Base-by-base conservation (phyloP, 305 asterid species). In the Fraxinus velutina region DNA sequence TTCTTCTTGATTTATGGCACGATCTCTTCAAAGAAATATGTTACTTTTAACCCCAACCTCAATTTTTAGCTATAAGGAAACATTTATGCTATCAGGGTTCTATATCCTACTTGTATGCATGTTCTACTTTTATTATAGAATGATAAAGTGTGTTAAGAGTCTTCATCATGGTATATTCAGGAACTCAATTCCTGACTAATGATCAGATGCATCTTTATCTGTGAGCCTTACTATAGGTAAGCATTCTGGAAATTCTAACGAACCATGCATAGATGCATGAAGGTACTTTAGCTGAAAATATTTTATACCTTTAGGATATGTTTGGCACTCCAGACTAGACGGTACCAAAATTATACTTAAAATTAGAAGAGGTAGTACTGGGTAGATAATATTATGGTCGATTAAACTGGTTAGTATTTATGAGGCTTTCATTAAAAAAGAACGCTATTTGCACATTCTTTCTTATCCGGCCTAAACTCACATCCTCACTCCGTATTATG, bases 1-100 rank as follows among this genome's bases (percentile, higher is more conserved):
- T 75, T 22, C 55, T 70, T 80, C 77, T 57, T 55, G 77, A 55
- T 55, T 68, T 55, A 22, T 66, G 73, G 73, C 36, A 66, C 1
- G 19, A 27, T 66, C 6, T 66, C 37, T 4, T 66, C 37, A 12
- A 22, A 24, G 17, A 66, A 66, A 27, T 12, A 1, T 27, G 33
- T 66, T 55, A 55, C 64, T 55, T 55, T 55, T 17, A 55, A 0
- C 37, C 36, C 19, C 17, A 12, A 24, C 36, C n/a, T 62, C 71
- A 22, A 62, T 9, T 8, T 62, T 62, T 62, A 62, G 71, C n/a
- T 62, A 62, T 22, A 2, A 22, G n/a, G 71, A 32, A 62, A 22
- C 71, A 62, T 62, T 22, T 4, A 62, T 62, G 33, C 32, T 62
- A 62, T 62, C 33, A 62, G 33, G 71, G 62, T 9, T 62, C 71